Evolutionary conservation across 208 protist species (phyloP).

Genomic region (Crithidia thermophila): DNA sequence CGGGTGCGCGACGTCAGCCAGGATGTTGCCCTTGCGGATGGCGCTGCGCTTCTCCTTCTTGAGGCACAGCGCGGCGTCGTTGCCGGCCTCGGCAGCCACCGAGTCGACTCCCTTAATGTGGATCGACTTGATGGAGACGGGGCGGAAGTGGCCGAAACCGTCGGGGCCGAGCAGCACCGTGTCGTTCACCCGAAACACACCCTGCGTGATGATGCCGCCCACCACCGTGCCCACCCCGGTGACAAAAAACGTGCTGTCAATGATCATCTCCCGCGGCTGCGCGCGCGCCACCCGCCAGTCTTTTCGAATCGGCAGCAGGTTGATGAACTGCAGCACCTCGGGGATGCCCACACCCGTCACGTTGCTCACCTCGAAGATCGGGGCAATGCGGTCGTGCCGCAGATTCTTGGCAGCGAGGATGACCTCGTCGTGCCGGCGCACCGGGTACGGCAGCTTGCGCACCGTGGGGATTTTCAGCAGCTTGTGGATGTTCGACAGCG

Average conservation of each 20-base stretch:
- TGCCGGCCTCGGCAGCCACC: slow-evolving; percentile 82
- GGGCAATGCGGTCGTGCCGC: slow-evolving; percentile 80
- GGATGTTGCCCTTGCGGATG: slow-evolving; percentile 96
- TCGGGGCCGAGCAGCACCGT: slow-evolving; percentile 95
- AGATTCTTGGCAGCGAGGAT: slow-evolving; percentile 94
- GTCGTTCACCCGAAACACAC: slow-evolving; percentile 91
- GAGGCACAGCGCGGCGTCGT: slow-evolving; percentile 93
- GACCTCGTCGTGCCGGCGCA: slow-evolving; percentile 91
- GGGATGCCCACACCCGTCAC: slow-evolving; percentile 94
- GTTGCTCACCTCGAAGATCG: slow-evolving; percentile 94
- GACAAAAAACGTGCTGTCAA: slow-evolving; percentile 94
- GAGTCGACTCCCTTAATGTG: slow-evolving; percentile 94
- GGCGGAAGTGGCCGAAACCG: slow-evolving; percentile 84
- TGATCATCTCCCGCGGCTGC: slow-evolving; percentile 88
- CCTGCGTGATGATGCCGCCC: slow-evolving; percentile 93
- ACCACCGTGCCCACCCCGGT: slow-evolving; percentile 97
- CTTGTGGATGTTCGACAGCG: slow-evolving; percentile 84
- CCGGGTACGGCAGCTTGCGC: slow-evolving; percentile 93
- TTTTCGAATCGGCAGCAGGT: slow-evolving; percentile 90
- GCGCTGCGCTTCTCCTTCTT: slow-evolving; percentile 95
- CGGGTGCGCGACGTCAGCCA: slow-evolving; percentile 53
- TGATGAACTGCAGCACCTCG: slow-evolving; percentile 88
- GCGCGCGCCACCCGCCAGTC: slow-evolving; percentile 84
- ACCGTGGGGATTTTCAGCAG: slow-evolving; percentile 95
- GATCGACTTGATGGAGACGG: slow-evolving; percentile 93